Base-by-base conservation (phyloP, 2,329 filamentous ascomycete species). In the Neurospora crassa region DNA sequence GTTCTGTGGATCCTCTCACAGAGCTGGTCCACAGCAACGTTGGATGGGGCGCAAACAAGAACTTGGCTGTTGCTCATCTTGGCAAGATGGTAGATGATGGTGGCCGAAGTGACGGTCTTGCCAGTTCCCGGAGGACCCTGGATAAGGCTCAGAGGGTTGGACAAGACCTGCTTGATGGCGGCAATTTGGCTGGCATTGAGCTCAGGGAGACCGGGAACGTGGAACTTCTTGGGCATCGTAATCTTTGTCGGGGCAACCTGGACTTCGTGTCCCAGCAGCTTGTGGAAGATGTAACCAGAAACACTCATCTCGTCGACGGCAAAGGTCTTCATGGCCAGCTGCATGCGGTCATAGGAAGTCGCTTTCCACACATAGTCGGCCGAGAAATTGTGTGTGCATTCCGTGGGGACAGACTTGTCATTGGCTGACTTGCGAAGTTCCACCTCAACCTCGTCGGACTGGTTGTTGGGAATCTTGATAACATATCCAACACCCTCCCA, bases 351-450 rank as follows among this genome's bases (percentile, higher is more conserved):
- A 79, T 99, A 99, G 0, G 95, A 98, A 0, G 96, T 99, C 16
- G 96, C 96, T 80, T 99, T 99, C 96, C 96, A 99, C 71, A 99
- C 96, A 78, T 99, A 99, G 80, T 99, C 96, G 75, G 95, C 96
- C 18, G 94, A 97, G 82, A 99, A 99, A 81, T 97, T 97, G 82
- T 97, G 93, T 0, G 95, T 97, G 81, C 95, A 96, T 78, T 99
- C 95, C 0, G 93, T 97, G 0, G 96, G 96, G 1, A 98, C 93
- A 40, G 92, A 93, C 82, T 98, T 98, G 83, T 98, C 94, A 79
- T 97, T 97, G 73, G 93, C 94, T 74, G 96, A 95, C 78, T 96
- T 93, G 76, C 96, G 92, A 79, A 99, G 84, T 80, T 99, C 96
- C 74, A 99, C 91, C 11, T 92, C 96, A 69, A 99, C 96, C 80